Percentiles rank a stretch among this genome's conserved stretches.
Evolutionary conservation across 148 eudicot genomes (phyloP).

Genomic region (Chenopodium suecicum): DNA sequence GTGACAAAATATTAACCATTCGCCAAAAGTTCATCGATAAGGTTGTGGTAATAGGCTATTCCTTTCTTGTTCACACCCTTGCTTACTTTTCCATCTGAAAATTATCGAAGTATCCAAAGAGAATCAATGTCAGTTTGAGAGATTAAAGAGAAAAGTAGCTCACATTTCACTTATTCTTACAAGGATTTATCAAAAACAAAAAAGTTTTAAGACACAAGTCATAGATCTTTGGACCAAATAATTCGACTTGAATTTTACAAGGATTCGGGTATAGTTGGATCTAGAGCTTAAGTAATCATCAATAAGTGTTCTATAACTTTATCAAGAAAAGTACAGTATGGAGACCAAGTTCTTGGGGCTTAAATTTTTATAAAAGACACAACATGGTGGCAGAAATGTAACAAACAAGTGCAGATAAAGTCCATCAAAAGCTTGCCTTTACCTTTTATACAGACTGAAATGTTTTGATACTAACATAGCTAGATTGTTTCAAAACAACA

Average conservation of each 20-base stretch:
- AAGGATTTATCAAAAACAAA: neutral
- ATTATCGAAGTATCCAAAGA: neutral
- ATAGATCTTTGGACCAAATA: too few relatives aligned
- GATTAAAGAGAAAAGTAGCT: neutral
- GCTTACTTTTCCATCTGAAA: constrained; percentile 50
- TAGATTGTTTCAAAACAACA: neutral
- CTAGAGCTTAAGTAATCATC: too few relatives aligned
- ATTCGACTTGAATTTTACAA: too few relatives aligned
- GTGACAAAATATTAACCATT: constrained; percentile 33
- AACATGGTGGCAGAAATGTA: too few relatives aligned
- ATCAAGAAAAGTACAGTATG: too few relatives aligned
- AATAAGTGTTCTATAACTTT: too few relatives aligned
- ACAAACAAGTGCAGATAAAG: too few relatives aligned
- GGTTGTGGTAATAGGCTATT: constrained; percentile 52
- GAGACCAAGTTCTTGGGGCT: too few relatives aligned
- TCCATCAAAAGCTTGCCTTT: neutral
- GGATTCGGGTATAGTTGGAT: too few relatives aligned
- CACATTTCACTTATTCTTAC: neutral
- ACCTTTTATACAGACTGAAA: neutral
- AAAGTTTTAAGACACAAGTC: too few relatives aligned
- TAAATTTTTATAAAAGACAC: too few relatives aligned
- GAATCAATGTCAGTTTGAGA: neutral
- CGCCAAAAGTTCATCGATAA: constrained; percentile 45
- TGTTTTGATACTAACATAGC: neutral
- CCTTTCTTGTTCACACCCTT: constrained; percentile 54